Percentiles rank a stretch among this genome's conserved stretches.
phyloP scores from a whole-genome alignment of 106 monocot species.

The Chionographis japonica region DNA sequence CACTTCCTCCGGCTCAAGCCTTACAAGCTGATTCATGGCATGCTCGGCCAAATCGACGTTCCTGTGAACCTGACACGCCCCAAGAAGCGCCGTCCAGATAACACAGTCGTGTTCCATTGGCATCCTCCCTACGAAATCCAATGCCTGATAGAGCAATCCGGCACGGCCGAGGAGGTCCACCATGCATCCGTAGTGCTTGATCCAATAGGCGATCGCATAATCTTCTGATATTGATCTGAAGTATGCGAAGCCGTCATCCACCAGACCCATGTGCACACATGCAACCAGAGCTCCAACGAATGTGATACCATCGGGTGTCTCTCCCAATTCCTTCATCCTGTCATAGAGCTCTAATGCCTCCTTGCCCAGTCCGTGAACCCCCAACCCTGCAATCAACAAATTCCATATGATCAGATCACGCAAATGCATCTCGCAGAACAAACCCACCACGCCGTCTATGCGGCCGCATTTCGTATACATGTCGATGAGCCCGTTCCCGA shows the following conservation, averaged over 20 bases:
- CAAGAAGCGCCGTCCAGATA: conserved; percentile 38
- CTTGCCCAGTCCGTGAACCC: conserved; percentile 34
- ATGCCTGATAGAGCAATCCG: conserved; percentile 30
- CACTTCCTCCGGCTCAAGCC: conserved; percentile 21
- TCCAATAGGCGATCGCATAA: conserved; percentile 34
- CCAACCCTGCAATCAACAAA: conserved; percentile 37
- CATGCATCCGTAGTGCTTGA: conserved; percentile 62
- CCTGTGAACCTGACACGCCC: conserved; percentile 17
- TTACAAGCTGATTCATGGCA: conserved; percentile 4
- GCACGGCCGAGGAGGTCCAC: conserved; percentile 37
- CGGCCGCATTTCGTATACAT: conserved; percentile 78
- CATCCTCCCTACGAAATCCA: conserved; percentile 16
- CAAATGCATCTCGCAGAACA: conserved; percentile 24
- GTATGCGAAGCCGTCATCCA: conserved; percentile 27
- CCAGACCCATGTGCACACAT: conserved; percentile 48
- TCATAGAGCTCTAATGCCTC: conserved; percentile 43
- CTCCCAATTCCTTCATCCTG: conserved; percentile 18
- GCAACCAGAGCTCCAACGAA: conserved; percentile 51
- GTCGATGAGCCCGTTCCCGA: conserved; percentile 49
- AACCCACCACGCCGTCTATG: conserved; percentile 25
- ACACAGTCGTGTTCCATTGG: conserved; percentile 25
- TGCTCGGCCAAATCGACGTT: conserved; percentile 16
- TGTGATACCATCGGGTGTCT: conserved; percentile 52
- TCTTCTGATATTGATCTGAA: conserved; percentile 39
- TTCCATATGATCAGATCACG: conserved; percentile 66